These are phyloP conservation scores for Choiromyces venosus DNA, from an alignment of 495 filamentous ascomycete genomes.

Conservation along the genomic window DNA sequence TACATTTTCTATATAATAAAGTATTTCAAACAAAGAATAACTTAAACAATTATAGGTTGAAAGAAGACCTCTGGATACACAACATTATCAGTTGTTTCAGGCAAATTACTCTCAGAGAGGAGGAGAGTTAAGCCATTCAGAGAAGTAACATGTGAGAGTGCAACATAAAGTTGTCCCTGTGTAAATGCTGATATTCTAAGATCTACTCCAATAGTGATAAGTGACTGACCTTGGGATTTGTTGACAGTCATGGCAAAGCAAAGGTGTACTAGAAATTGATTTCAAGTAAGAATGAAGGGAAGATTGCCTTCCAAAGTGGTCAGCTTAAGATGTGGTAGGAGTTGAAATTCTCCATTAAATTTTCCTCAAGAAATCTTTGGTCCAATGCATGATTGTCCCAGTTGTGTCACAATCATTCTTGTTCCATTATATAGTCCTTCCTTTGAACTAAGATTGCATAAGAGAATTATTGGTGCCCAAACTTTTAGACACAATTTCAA, in stretches of 20 bases:
- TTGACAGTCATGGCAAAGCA: neutral
- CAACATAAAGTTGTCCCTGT: neutral
- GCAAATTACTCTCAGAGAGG: neutral
- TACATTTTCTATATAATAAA: no score
- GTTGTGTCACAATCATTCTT: neutral
- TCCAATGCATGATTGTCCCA: neutral
- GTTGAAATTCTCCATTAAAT: neutral
- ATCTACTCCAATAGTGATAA: neutral
- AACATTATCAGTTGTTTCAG: neutral
- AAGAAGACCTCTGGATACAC: neutral
- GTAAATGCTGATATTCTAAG: neutral
- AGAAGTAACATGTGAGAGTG: neutral
- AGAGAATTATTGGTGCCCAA: neutral
- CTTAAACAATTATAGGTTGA: neutral
- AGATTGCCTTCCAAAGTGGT: neutral
- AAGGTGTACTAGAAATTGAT: neutral
- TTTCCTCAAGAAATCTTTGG: neutral
- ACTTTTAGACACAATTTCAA: neutral
- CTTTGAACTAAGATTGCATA: neutral
- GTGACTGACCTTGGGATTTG: neutral
- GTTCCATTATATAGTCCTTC: neutral
- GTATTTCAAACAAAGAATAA: no score
- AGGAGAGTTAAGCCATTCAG: neutral
- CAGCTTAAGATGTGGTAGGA: neutral
- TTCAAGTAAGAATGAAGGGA: neutral